Evolutionary conservation across 169 alveolate species (phyloP).

Genomic region (Neospora caninum): DNA sequence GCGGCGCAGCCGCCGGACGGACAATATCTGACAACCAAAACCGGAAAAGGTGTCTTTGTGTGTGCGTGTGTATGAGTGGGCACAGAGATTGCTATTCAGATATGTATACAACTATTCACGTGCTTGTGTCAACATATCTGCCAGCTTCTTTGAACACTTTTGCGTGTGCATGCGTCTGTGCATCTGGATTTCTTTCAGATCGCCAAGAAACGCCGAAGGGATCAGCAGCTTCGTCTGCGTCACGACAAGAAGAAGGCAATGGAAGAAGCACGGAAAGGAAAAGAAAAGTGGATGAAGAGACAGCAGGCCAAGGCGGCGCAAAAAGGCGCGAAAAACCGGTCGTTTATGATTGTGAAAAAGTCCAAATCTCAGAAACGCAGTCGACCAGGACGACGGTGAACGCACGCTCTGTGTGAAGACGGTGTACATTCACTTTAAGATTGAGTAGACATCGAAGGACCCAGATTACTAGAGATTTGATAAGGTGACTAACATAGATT

Average conservation of each 20-base stretch:
- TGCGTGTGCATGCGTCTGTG: neutral
- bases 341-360: constrained; percentile 13
- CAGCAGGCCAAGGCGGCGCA: constrained; percentile 30
- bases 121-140: no score
- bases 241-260: constrained; percentile 20
- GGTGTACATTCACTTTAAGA: neutral
- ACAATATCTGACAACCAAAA: no score
- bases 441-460: neutral
- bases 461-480: no score
- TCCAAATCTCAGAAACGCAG: neutral
- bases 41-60: no score
- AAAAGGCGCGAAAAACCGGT: constrained; percentile 41
- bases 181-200: constrained; percentile 23
- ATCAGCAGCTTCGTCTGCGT: constrained; percentile 35
- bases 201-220: constrained; percentile 33
- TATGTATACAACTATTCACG: no score
- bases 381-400: neutral
- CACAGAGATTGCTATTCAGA: no score
- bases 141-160: no score
- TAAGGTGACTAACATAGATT: neutral
- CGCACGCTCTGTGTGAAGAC: neutral
- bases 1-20: no score
- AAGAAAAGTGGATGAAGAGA: constrained; percentile 49
- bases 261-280: constrained; percentile 37
- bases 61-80: no score